Evolutionary conservation across 768 basidiomycete species (phyloP).

Genomic region (Ephemerocybe angulata): DNA sequence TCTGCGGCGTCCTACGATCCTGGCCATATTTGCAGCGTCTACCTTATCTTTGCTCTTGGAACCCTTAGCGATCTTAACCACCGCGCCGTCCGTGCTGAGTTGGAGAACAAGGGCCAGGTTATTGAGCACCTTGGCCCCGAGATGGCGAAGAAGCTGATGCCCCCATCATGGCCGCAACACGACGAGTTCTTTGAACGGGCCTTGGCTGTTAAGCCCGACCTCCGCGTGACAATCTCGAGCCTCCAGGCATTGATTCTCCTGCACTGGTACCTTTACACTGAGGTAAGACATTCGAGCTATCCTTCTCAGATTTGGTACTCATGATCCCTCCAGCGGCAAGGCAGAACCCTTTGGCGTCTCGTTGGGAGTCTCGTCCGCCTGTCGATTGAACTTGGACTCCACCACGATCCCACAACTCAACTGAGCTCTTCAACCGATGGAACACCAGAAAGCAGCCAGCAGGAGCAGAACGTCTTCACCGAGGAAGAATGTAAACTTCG

Average conservation of each 20-base stretch:
- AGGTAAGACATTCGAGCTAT: conserved; percentile 43
- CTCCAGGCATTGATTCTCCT: conserved; percentile 79
- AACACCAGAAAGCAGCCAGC: not conserved
- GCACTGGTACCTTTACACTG: conserved; percentile 89
- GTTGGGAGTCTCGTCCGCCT: conserved; percentile 82
- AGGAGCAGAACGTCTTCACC: conserved; percentile 47
- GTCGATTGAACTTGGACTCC: conserved; percentile 78
- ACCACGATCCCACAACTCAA: conserved; percentile 78
- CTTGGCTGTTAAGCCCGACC: conserved; percentile 72
- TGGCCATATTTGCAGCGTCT: conserved; percentile 74
- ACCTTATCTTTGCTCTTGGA: conserved; percentile 74
- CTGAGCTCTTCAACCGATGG: conserved; percentile 35
- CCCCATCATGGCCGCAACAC: conserved; percentile 70
- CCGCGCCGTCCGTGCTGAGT: conserved; percentile 52
- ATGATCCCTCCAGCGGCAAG: conserved; percentile 62
- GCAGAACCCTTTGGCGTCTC: conserved; percentile 84
- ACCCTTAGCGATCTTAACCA: conserved; percentile 81
- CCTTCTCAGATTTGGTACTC: not conserved
- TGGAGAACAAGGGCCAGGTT: conserved; percentile 33
- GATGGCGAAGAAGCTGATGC: conserved; percentile 60
- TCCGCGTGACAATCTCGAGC: conserved; percentile 78
- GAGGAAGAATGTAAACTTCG: conserved; percentile 76
- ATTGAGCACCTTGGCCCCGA: conserved; percentile 32
- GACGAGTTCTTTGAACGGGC: conserved; percentile 85
- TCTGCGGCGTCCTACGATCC: conserved; percentile 55